Base-by-base conservation (phyloP, 176 grass and related monocot genomes). In the Saccharum spontaneum region DNA sequence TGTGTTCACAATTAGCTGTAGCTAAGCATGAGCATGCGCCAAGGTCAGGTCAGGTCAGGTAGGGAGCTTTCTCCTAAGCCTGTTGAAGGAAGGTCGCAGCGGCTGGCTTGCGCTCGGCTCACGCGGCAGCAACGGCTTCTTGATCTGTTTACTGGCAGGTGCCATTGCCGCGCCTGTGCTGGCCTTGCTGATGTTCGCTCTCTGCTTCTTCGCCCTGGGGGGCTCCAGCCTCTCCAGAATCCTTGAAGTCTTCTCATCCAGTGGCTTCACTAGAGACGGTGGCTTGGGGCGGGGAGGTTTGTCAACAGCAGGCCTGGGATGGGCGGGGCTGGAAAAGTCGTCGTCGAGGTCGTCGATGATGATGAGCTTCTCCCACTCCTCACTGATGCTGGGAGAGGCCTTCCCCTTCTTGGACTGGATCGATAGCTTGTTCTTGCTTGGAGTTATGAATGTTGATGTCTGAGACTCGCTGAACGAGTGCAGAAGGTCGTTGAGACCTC, bases 181-280 rank as follows among this genome's bases (percentile, higher is more conserved):
- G 24, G 31, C 28, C 34, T 72, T 79, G 67, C 66, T 49, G 28
- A 45, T 38, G 75, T 33, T 83, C 10, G 80, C 68, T 30, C 86
- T 81, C 39, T 80, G 83, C 74, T 80, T 92, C 86, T 98, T 94
- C 22, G 90, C 85, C 66, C 85, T 95, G 37, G 96, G 93, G 36
- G 78, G 80, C 72, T 98, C 96, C 79, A 98, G 78, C 55, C 96
- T 93, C 78, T 98, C 93, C 59, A 98, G 87, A 80, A 98, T 95
- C 78, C 80, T 90, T 49, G 89, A 88, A 17, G 92, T 98, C 78
- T 95, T 98, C 62, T 93, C 92, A 76, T 98, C 91, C 57, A 95
- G 50, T 16, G 73, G 89, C 69, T 90, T 95, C 79, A 81, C 73
- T 10, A 80, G 85, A 57, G 89, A 76, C 7, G 65, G 71, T 38